A percentile compares a stretch with the other conserved stretches of the same genome.
phyloP scores from a whole-genome alignment of 805 yeast genomes.

The Nakazawaea molendinolei region DNA sequence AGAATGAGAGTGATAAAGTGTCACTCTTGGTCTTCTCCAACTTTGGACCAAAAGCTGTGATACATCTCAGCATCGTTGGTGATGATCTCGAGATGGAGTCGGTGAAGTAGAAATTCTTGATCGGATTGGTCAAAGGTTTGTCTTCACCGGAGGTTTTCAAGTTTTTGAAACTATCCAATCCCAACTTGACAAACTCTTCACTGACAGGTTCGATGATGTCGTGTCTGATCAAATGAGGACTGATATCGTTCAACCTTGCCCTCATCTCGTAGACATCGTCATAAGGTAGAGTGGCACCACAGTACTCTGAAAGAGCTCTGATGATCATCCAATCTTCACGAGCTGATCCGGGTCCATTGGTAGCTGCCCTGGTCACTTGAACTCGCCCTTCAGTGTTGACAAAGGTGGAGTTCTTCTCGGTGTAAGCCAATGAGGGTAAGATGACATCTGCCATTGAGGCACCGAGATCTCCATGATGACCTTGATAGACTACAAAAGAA shows the following conservation, averaged over 20 bases:
- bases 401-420: constrained; percentile 79
- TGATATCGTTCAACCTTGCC: constrained; percentile 63
- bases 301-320: constrained; percentile 75
- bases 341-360: constrained; percentile 82
- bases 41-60: constrained; percentile 62
- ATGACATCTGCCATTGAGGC: constrained; percentile 85
- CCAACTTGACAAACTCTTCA: constrained; percentile 47
- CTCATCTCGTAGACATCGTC: constrained; percentile 66
- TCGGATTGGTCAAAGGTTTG: constrained; percentile 56
- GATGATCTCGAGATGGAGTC: constrained; percentile 83
- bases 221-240: constrained; percentile 75
- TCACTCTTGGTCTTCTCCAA: constrained; percentile 51
- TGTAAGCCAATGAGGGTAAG: constrained; percentile 83
- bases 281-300: constrained; percentile 66
- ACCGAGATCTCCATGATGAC: constrained; percentile 88
- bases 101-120: constrained; percentile 81
- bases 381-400: constrained; percentile 90
- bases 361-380: constrained; percentile 79
- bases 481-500: constrained; percentile 84
- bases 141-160: constrained; percentile 30
- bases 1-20: constrained; percentile 26
- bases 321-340: constrained; percentile 89
- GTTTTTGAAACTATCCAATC: constrained; percentile 39
- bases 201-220: constrained; percentile 69
- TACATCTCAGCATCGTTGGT: constrained; percentile 86